These are phyloP conservation scores for Candida buenavistaensis DNA, from an alignment of 1,139 yeast genomes.

Conservation along the genomic window DNA sequence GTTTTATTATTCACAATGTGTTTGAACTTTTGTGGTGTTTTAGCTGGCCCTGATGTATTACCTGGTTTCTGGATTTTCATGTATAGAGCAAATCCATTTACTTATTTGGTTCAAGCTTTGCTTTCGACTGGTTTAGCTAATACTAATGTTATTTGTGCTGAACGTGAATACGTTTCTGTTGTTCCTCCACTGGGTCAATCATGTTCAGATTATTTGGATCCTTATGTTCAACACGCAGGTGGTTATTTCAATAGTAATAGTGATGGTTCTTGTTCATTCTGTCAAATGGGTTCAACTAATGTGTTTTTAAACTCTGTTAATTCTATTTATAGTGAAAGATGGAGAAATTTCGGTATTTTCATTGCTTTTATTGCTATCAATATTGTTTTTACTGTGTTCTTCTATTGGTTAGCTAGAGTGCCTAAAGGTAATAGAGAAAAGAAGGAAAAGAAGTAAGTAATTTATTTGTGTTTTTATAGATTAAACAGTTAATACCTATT, in stretches of 20 bases:
- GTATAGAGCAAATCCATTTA: constrained; percentile 68
- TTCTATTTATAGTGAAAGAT: constrained; percentile 47
- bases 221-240: constrained; percentile 47
- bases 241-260: constrained; percentile 38
- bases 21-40: constrained; percentile 39
- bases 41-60: constrained; percentile 24
- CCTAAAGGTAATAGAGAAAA: constrained; percentile 46
- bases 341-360: constrained; percentile 73
- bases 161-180: constrained; percentile 26
- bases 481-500: not conserved
- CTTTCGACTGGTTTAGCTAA: constrained; percentile 28
- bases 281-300: constrained; percentile 52
- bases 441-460: constrained; percentile 23
- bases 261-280: constrained; percentile 46
- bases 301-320: constrained; percentile 46
- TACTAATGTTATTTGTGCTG: constrained; percentile 25
- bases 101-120: constrained; percentile 48
- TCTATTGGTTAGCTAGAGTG: constrained; percentile 78
- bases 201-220: constrained; percentile 53
- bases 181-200: constrained; percentile 48
- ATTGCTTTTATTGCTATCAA: constrained; percentile 51
- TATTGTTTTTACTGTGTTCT: constrained; percentile 47
- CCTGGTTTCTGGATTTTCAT: constrained; percentile 53
- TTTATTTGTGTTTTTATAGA: not conserved
- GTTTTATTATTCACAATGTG: constrained; percentile 30